Base-by-base conservation (phyloP, 2,329 filamentous ascomycete species). In the Cadophora sp. region DNA sequence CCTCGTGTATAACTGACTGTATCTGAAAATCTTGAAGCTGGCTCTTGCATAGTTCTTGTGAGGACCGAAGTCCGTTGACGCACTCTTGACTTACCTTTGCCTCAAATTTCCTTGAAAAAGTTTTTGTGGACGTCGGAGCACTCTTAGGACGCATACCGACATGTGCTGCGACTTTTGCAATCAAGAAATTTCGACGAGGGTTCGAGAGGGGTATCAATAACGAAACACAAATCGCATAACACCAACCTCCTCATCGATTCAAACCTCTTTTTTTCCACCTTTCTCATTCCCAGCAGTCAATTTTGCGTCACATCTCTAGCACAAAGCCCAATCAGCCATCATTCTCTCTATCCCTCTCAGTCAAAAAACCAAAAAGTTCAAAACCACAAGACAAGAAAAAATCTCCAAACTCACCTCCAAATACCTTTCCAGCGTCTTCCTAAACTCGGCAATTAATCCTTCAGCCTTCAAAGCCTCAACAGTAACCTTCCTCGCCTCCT, bases 361-460 rank as follows among this genome's bases (percentile, higher is more conserved):
- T 47, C 43, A 47, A n/a, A 48, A 20, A 5, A 48, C n/a, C 3
- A 18, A 24, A 20, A 20, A 22, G 9, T 3, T 3, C 4, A 11
- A 22, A 48, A 48, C 6, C 4, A 6, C n/a, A 48, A 20, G n/a
- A 20, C 7, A 48, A 22, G n/a, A 39, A 13, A 13, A 39, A 39
- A 8, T 39, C 36, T 39, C 4, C 20, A 22, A 48, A 43, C 33
- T 18, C 22, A 58, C 55, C 55, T 47, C 64, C 50, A 39, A 65
- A 61, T 77, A 77, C 33, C 66, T 66, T 47, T 66, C 66, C 24
- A 76, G 61, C 18, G 68, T 64, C 45, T 64, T 69, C 62, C 70
- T 72, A 50, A 74, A 73, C 5, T 73, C 74, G 1, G 65, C 67
- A 18, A 59, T 66, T 16, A 76, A 62, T 2, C 50, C 61, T 9